These are phyloP conservation scores for Barbarea vulgaris DNA, from an alignment of 345 rosid species.

Conservation along the genomic window DNA sequence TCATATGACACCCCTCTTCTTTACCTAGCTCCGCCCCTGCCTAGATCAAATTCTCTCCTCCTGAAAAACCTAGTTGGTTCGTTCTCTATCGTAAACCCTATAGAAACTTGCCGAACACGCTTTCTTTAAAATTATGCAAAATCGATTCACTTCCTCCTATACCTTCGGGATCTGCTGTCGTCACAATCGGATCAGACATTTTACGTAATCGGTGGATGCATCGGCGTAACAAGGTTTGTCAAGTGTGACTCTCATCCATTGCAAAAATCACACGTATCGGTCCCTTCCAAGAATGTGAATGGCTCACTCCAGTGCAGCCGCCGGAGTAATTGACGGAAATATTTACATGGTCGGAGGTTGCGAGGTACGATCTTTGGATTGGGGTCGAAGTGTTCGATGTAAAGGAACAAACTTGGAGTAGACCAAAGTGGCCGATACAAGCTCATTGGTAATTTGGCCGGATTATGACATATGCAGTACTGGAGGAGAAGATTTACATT, in stretches of 20 bases:
- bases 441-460: too few species aligned
- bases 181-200: neutral
- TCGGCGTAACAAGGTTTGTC: neutral
- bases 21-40: too few species aligned
- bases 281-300: neutral
- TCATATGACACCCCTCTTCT: too few species aligned
- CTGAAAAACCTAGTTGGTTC: neutral
- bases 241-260: constrained; percentile 1
- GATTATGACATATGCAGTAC: too few species aligned
- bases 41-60: neutral
- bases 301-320: neutral
- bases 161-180: neutral
- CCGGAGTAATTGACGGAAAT: constrained; percentile 6
- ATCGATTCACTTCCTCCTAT: neutral
- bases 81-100: neutral
- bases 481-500: too few species aligned
- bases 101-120: neutral
- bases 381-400: constrained; percentile 5
- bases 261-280: neutral
- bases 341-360: constrained; percentile 17
- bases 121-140: neutral
- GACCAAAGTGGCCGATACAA: too few species aligned
- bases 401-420: neutral
- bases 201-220: neutral
- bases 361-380: neutral